Evolutionary conservation across 2,329 filamentous ascomycete species (phyloP), one percentile per base, ranked within the genome.

Genomic region (Colletotrichum sp.): DNA sequence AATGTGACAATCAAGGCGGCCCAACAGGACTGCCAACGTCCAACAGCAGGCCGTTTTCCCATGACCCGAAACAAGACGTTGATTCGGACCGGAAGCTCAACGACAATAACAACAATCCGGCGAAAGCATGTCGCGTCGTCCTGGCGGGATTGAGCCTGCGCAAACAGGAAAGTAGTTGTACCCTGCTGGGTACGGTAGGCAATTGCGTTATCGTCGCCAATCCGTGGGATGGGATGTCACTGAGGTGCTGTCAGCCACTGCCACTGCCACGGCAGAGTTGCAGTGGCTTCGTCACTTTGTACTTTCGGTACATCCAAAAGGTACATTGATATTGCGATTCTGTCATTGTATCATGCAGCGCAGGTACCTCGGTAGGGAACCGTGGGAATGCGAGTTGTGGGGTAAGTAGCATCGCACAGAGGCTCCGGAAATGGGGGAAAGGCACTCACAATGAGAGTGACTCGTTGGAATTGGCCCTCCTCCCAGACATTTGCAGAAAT

Each of bases 331-430:
- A 69, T 63, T 72, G 52, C 21, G n/a, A 49, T 26, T 24, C 34
- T 32, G 39, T 36, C 65, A 28, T 34, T 34, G 66, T 60, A 68
- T 68, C 52, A 68, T 60, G 66, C 66, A 36, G n/a, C 52, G 30
- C 52, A 39, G 49, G 66, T 44, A 60, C 52, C 18, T 32, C 68
- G 16, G 60, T 59, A 74, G 34, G 63, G 39, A 72, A 67, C 26
- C 63, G 36, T 62, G 70, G 63, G 69, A 68, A 68, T 28, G 73
- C 62, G 30, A 62, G 63, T n/a, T 72, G 73, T 75, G 73, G 73
- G 69, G 73, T 75, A 72, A 26, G 68, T 72, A 36, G 44, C 63
- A 75, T 72, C 44, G 69, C 63, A 75, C 69, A 67, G 24, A 59
- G 57, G 59, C 68, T 63, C 72, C 26, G 63, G 52, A 24, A 72